Base-by-base conservation (phyloP, 768 basidiomycete species). In the Leucocoprinus sp. region DNA sequence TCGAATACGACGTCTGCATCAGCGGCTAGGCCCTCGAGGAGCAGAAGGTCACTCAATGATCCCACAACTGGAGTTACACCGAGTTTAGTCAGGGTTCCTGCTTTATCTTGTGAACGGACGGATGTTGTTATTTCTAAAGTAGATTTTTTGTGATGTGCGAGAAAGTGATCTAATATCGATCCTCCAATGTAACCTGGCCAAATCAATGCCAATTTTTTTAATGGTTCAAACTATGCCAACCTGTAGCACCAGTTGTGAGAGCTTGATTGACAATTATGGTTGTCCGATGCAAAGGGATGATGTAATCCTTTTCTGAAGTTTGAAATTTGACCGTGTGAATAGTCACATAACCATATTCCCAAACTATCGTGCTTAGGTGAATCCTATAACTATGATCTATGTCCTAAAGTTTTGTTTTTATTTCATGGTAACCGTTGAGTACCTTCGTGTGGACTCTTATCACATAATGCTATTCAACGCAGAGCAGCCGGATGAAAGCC, bases 171-270 rank as follows among this genome's bases (percentile, higher is more conserved):
- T 9, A 75, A 62, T 15, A 75, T 59, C 14, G 70, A 52, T 24
- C 75, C 74, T 5, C 75, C 76, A 40, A 77, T 68, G 54, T 75
- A 76, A 27, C 75, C 74, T 58, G 28, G 15, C 29, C n/a, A 27
- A 23, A 26, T 1, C 37, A 42, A 4, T 28, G 26, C n/a, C n/a
- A n/a, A n/a, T n/a, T n/a, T n/a, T n/a, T n/a, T n/a, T n/a, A n/a
- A n/a, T n/a, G n/a, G n/a, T n/a, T n/a, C n/a, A n/a, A n/a, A n/a
- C n/a, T n/a, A n/a, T n/a, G n/a, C 57, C 29, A 49, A 66, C 71
- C 70, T 11, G 71, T 71, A 12, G 65, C 67, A 33, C 71, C 69
- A 18, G 62, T 63, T 26, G 72, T 46, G 47, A 73, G 63, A 28
- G 73, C 64, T n/a, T 26, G 34, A 4, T 14, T 17, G 34, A 36